Percentiles rank a stretch among this genome's conserved stretches.
phyloP scores from a whole-genome alignment of 306 rosid genomes.

The Pterocarpus santalinus region DNA sequence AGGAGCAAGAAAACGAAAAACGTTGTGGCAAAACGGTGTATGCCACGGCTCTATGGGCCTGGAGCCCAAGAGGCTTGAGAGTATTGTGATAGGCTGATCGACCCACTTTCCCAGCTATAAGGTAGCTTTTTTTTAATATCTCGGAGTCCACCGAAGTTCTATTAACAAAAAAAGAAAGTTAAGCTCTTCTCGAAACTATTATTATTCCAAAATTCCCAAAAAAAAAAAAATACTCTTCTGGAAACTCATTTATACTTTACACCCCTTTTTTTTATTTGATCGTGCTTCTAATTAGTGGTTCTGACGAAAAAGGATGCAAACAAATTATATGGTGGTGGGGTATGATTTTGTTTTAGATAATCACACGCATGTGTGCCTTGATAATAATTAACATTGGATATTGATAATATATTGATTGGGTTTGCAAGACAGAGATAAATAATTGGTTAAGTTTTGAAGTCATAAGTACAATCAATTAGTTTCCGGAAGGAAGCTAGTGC shows the following conservation, averaged over 20 bases:
- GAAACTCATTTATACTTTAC: background rate
- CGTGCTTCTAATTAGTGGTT: background rate
- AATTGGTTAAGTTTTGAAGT: conserved; percentile 2
- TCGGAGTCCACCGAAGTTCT: background rate
- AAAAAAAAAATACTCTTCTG: no score
- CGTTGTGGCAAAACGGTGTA: background rate
- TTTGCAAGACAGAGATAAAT: background rate
- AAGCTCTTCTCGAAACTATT: no score
- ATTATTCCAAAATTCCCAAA: no score
- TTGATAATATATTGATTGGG: conserved; percentile 11
- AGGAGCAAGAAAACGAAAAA: background rate
- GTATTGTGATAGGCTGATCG: background rate
- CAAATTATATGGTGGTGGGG: background rate
- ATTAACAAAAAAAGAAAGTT: no score
- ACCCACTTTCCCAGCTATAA: background rate
- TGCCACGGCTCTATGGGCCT: background rate
- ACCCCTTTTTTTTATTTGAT: background rate
- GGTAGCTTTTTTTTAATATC: background rate
- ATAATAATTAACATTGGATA: background rate
- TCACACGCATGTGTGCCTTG: background rate
- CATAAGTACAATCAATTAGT: background rate
- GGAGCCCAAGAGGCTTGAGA: background rate
- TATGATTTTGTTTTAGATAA: background rate
- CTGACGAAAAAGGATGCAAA: background rate
- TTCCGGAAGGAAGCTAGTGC: conserved; percentile 3